Percentiles rank a stretch among this genome's conserved stretches.
phyloP scores from a whole-genome alignment of 805 yeast genomes.

The Sugiyamaella valdiviana region DNA sequence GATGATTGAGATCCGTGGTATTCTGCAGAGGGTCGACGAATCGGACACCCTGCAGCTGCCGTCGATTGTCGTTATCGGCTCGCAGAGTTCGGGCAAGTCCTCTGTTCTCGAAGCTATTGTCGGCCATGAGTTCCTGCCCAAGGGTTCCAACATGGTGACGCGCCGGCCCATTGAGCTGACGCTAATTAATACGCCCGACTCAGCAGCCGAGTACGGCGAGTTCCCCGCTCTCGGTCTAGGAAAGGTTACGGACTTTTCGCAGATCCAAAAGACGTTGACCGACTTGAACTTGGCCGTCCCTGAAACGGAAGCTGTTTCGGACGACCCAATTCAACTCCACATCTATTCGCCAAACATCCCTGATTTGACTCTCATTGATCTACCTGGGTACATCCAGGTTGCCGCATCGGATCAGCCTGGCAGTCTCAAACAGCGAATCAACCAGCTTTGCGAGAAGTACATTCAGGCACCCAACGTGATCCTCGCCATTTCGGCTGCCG shows the following conservation, averaged over 20 bases:
- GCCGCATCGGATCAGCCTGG: slow-evolving; percentile 95
- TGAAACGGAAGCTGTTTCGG: slow-evolving; percentile 73
- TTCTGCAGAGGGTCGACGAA: slow-evolving; percentile 69
- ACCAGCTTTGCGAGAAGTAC: slow-evolving; percentile 75
- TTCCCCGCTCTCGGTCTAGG: slow-evolving; percentile 84
- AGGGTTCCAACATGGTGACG: slow-evolving; percentile 97
- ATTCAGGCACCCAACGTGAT: slow-evolving; percentile 89
- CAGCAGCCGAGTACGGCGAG: slow-evolving; percentile 83
- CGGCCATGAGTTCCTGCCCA: slow-evolving; percentile 96
- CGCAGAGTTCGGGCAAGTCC: slow-evolving; percentile 95
- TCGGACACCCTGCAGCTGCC: slow-evolving; percentile 77
- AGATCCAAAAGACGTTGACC: slow-evolving; percentile 77
- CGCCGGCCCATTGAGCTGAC: slow-evolving; percentile 96
- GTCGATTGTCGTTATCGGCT: slow-evolving; percentile 93
- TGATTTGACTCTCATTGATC: slow-evolving; percentile 86
- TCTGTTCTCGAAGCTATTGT: slow-evolving; percentile 94
- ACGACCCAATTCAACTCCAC: slow-evolving; percentile 88
- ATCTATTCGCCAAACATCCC: slow-evolving; percentile 88
- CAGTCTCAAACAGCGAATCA: slow-evolving; percentile 70
- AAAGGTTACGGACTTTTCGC: slow-evolving; percentile 78
- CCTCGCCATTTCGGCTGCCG: slow-evolving; percentile 94
- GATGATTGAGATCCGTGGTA: slow-evolving; percentile 91
- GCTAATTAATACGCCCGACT: slow-evolving; percentile 73
- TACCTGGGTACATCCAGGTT: slow-evolving; percentile 96
- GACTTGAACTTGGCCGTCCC: slow-evolving; percentile 94